A percentile compares a stretch with the other conserved stretches of the same genome.
Conservation (phyloP, 2,329 filamentous ascomycete species). For the Colletotrichum eremochloae region DNA sequence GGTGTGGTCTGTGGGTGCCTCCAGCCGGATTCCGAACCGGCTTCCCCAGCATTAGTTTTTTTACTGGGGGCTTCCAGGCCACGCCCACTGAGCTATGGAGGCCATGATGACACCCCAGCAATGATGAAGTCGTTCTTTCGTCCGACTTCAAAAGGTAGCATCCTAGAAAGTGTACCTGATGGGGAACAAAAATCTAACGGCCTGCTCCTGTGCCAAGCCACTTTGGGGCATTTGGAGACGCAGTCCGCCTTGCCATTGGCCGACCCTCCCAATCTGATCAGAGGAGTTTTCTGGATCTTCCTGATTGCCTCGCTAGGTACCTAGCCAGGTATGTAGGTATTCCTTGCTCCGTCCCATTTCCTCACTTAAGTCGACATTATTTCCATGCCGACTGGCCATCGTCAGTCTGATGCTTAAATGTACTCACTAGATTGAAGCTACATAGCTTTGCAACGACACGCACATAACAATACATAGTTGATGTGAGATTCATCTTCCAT, state of each 20-base stretch:
- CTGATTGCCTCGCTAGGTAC: background rate
- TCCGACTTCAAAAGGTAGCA: background rate
- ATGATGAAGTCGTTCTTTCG: background rate
- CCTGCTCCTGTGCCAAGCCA: background rate
- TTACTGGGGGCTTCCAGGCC: too few relatives aligned
- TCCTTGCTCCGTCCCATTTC: background rate
- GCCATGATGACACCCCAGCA: background rate
- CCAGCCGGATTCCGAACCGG: too few relatives aligned
- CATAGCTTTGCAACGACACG: background rate
- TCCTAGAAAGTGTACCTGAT: background rate
- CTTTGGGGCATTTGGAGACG: too few relatives aligned
- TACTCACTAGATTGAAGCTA: background rate
- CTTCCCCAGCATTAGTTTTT: too few relatives aligned
- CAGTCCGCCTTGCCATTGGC: background rate
- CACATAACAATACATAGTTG: background rate
- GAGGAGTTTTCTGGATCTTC: background rate
- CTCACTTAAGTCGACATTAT: background rate
- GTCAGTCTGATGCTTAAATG: background rate
- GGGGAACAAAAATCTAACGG: background rate
- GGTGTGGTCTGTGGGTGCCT: too few relatives aligned
- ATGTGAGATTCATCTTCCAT: background rate
- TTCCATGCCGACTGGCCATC: background rate
- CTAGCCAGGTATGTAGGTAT: too few relatives aligned
- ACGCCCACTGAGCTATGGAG: too few relatives aligned
- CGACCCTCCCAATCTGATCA: background rate